These are phyloP conservation scores for Hyphopichia khmerensis DNA, from an alignment of 1,139 yeast species.

Conservation along the genomic window DNA sequence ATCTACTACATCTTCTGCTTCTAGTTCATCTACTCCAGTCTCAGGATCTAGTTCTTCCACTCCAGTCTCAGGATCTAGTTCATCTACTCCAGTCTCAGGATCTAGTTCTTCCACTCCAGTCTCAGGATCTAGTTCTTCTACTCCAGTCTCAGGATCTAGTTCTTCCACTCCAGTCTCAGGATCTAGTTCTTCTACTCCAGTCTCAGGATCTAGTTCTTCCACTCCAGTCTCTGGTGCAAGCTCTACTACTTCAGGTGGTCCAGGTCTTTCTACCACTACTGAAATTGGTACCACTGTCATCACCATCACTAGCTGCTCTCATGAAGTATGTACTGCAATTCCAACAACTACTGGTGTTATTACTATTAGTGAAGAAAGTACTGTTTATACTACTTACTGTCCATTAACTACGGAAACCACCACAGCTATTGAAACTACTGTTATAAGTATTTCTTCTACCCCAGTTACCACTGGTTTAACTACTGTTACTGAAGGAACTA, in stretches of 20 bases:
- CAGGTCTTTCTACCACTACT: slow-evolving; percentile 34
- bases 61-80: slow-evolving; percentile 8
- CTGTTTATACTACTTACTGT: slow-evolving; percentile 14
- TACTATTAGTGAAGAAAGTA: slow-evolving; percentile 7
- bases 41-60: slow-evolving; percentile 1
- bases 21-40: slow-evolving; percentile 21
- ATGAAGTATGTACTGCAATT: slow-evolving; percentile 23
- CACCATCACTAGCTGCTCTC: slow-evolving; percentile 50
- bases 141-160: background rate
- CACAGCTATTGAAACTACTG: background rate
- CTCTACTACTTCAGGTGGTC: slow-evolving; percentile 32
- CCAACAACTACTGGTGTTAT: slow-evolving; percentile 16
- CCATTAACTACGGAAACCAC: slow-evolving; percentile 8
- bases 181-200: slow-evolving; percentile 12
- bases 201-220: slow-evolving; percentile 5
- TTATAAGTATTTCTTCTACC: slow-evolving; percentile 3
- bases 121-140: slow-evolving; percentile 12
- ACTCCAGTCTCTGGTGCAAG: slow-evolving; percentile 24
- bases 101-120: slow-evolving; percentile 10
- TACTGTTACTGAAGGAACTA: slow-evolving; percentile 7
- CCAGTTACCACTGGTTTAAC: slow-evolving; percentile 17
- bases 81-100: slow-evolving; percentile 12
- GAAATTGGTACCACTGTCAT: slow-evolving; percentile 25
- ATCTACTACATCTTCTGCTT: slow-evolving; percentile 10
- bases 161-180: slow-evolving; percentile 7